A percentile compares a stretch with the other conserved stretches of the same genome.
These are phyloP conservation scores for Henckelia pumila DNA, from an alignment of 257 asterid genomes.

Conservation along the genomic window DNA sequence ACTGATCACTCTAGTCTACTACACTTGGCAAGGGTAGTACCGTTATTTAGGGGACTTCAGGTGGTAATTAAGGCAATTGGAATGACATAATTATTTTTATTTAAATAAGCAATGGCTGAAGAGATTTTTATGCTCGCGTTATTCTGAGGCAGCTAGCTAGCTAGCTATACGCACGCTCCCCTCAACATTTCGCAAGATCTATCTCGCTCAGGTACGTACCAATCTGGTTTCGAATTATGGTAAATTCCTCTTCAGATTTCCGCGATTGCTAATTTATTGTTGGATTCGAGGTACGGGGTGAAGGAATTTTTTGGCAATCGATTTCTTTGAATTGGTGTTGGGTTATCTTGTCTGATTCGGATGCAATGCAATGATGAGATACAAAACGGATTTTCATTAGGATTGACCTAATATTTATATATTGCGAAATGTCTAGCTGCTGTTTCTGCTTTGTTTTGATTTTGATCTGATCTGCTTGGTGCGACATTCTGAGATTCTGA, in stretches of 20 bases:
- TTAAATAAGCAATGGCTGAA: too few relatives aligned
- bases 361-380: background rate
- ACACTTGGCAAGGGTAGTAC: background rate
- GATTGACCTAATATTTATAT: slow-evolving; percentile 10
- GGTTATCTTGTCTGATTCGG: background rate
- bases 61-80: background rate
- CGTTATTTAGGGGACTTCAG: background rate
- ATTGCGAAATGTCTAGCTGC: background rate
- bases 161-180: slow-evolving; percentile 23
- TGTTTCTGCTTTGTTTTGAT: background rate
- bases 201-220: slow-evolving; percentile 11
- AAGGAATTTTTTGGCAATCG: slow-evolving; percentile 2
- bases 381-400: slow-evolving; percentile 13
- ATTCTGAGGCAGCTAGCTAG: slow-evolving; percentile 32
- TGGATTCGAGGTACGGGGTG: slow-evolving; percentile 11
- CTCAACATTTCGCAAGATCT: slow-evolving; percentile 31
- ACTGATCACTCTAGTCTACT: too few relatives aligned
- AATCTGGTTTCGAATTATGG: background rate
- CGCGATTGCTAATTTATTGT: slow-evolving; percentile 21
- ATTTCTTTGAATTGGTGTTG: background rate
- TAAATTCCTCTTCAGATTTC: slow-evolving; percentile 20
- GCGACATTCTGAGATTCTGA: background rate
- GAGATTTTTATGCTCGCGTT: slow-evolving; percentile 21
- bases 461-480: slow-evolving; percentile 26
- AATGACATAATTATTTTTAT: too few relatives aligned